Conservation (phyloP, 805 yeast species). For the Saccharomycopsis microspora region DNA sequence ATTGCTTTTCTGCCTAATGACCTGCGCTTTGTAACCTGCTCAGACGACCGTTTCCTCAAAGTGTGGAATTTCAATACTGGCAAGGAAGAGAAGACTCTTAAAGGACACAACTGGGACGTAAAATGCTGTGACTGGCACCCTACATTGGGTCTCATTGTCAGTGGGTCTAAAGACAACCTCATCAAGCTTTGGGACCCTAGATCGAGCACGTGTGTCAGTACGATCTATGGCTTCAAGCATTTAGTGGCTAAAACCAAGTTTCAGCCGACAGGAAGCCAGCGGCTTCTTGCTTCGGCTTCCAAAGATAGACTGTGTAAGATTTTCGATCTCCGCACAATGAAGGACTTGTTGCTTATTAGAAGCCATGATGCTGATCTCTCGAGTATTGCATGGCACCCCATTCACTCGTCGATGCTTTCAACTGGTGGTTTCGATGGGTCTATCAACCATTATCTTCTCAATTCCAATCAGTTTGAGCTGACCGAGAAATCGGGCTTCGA, state of each 20-base stretch:
- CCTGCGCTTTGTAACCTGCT: slow-evolving; percentile 82
- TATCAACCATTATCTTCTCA: slow-evolving; percentile 63
- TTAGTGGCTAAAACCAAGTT: slow-evolving; percentile 81
- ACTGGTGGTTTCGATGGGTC: slow-evolving; percentile 89
- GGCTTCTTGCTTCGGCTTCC: slow-evolving; percentile 74
- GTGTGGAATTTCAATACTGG: slow-evolving; percentile 93
- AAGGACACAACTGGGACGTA: slow-evolving; percentile 99
- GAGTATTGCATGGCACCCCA: slow-evolving; percentile 87
- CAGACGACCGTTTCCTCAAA: slow-evolving; percentile 84
- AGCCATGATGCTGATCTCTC: slow-evolving; percentile 80
- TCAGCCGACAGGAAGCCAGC: slow-evolving; percentile 67
- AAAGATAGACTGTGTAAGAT: slow-evolving; percentile 82
- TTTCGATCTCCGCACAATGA: slow-evolving; percentile 81
- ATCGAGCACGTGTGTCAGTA: slow-evolving; percentile 56
- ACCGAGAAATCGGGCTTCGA: background rate
- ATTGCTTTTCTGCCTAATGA: slow-evolving; percentile 86
- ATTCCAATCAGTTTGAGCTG: slow-evolving; percentile 24
- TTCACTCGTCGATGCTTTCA: slow-evolving; percentile 66
- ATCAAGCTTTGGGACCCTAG: slow-evolving; percentile 97
- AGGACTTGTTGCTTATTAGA: slow-evolving; percentile 58
- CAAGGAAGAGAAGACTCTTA: slow-evolving; percentile 62
- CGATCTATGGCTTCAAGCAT: slow-evolving; percentile 87
- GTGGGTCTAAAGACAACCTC: slow-evolving; percentile 92
- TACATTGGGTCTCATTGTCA: slow-evolving; percentile 68
- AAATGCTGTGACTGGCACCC: slow-evolving; percentile 98